Conservation (phyloP, 1,284 basidiomycete species). For the Neolentinus lepideus region DNA sequence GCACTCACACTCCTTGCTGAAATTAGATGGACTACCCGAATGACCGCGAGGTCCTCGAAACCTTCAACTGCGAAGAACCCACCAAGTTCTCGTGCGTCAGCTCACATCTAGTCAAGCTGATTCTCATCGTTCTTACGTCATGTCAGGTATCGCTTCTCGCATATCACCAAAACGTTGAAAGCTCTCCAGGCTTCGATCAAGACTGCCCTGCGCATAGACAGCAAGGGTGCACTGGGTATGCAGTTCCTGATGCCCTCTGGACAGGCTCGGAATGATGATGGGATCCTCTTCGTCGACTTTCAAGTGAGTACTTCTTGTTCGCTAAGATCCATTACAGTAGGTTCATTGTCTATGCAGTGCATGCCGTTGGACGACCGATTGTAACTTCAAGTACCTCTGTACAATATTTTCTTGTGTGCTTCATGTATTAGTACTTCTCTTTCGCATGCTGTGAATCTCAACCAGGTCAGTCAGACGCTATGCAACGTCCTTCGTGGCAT, state of each 20-base stretch:
- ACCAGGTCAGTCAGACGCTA: too few relatives aligned
- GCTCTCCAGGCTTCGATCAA: conserved; percentile 79
- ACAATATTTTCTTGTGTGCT: too few relatives aligned
- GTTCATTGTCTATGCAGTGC: not conserved
- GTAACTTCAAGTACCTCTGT: not conserved
- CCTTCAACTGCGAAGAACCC: conserved; percentile 67
- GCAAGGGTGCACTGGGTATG: conserved; percentile 71
- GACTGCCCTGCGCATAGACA: conserved; percentile 80
- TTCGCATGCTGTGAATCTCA: too few relatives aligned
- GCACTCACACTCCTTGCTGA: not conserved
- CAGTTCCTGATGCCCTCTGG: conserved; percentile 81
- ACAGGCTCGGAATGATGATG: conserved; percentile 32
- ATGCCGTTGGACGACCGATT: not conserved
- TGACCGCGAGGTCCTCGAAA: conserved; percentile 83
- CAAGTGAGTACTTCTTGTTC: conserved; percentile 46
- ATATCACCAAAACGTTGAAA: conserved; percentile 61
- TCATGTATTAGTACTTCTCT: too few relatives aligned
- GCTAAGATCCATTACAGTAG: not conserved
- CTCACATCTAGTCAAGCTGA: not conserved
- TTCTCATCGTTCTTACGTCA: not conserved
- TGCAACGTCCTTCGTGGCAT: too few relatives aligned
- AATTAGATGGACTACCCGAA: conserved; percentile 88
- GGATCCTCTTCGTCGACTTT: conserved; percentile 72
- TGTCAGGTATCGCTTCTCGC: conserved; percentile 72
- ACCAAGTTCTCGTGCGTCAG: conserved; percentile 67